A percentile compares a stretch with the other conserved stretches of the same genome.
Conservation (phyloP, 1,139 yeast genomes). For the Geotrichum citri-aurantii region DNA sequence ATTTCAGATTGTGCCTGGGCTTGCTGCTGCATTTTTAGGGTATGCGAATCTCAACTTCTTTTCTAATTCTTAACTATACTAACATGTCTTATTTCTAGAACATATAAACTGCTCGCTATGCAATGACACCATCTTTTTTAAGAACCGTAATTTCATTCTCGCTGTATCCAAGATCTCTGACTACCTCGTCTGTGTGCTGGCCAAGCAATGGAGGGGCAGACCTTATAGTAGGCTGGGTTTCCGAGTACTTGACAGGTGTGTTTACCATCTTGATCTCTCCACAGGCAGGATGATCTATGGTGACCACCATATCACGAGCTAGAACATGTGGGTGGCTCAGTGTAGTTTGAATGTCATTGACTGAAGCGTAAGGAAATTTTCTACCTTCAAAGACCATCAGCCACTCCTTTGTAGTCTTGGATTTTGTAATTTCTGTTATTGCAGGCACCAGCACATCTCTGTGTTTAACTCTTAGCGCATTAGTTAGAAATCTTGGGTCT, state of each 20-base stretch:
- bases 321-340: constrained; percentile 37
- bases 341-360: constrained; percentile 38
- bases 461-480: constrained; percentile 37
- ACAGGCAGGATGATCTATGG: constrained; percentile 35
- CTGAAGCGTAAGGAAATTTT: constrained; percentile 41
- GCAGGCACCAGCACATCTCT: constrained; percentile 35
- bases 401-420: constrained; percentile 38
- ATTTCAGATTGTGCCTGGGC: constrained; percentile 3
- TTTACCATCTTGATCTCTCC: constrained; percentile 38
- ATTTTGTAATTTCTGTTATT: constrained; percentile 30
- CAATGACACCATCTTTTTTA: constrained; percentile 28
- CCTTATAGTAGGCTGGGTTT: constrained; percentile 37
- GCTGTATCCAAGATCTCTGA: constrained; percentile 27
- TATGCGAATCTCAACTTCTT: not conserved
- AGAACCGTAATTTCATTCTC: constrained; percentile 23
- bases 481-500: constrained; percentile 35
- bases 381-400: constrained; percentile 30
- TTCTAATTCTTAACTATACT: not conserved
- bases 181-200: constrained; percentile 33
- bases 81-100: not conserved
- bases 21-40: constrained; percentile 9
- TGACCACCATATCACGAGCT: constrained; percentile 39
- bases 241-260: constrained; percentile 38
- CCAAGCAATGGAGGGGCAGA: constrained; percentile 39
- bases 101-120: constrained; percentile 10